Percentiles rank a stretch among this genome's conserved stretches.
Conservation (phyloP, 1,284 basidiomycete species). For the Wolfiporia cocos region DNA sequence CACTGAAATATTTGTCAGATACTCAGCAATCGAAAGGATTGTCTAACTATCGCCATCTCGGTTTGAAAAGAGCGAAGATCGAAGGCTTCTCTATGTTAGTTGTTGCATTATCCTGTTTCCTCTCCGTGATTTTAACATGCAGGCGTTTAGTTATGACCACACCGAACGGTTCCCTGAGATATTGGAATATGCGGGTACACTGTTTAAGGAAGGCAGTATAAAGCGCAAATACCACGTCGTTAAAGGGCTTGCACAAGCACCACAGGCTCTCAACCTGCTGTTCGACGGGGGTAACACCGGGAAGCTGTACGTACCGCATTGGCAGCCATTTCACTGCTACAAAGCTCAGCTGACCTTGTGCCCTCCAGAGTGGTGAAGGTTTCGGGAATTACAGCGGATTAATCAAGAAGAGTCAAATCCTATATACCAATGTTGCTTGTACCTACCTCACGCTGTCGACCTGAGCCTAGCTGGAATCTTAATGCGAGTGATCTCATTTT, state of each 20-base stretch:
- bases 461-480: too few relatives aligned
- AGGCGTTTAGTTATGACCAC: conserved; percentile 55
- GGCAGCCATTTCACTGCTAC: too few relatives aligned
- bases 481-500: too few relatives aligned
- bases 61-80: conserved; percentile 70
- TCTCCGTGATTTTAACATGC: background rate
- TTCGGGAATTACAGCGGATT: too few relatives aligned
- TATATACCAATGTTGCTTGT: too few relatives aligned
- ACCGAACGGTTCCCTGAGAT: conserved; percentile 45
- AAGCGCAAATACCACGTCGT: conserved; percentile 79
- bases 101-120: background rate
- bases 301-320: conserved; percentile 78
- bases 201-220: conserved; percentile 61
- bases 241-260: conserved; percentile 68
- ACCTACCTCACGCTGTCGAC: too few relatives aligned
- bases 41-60: conserved; percentile 56
- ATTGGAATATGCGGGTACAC: conserved; percentile 44
- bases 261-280: conserved; percentile 60
- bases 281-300: conserved; percentile 80
- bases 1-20: background rate
- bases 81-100: conserved; percentile 80
- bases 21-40: conserved; percentile 38
- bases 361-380: too few relatives aligned
- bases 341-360: too few relatives aligned
- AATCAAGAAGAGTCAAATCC: too few relatives aligned